Base-by-base conservation (phyloP, 495 filamentous ascomycete genomes). In the Aspergillus nidulans region DNA sequence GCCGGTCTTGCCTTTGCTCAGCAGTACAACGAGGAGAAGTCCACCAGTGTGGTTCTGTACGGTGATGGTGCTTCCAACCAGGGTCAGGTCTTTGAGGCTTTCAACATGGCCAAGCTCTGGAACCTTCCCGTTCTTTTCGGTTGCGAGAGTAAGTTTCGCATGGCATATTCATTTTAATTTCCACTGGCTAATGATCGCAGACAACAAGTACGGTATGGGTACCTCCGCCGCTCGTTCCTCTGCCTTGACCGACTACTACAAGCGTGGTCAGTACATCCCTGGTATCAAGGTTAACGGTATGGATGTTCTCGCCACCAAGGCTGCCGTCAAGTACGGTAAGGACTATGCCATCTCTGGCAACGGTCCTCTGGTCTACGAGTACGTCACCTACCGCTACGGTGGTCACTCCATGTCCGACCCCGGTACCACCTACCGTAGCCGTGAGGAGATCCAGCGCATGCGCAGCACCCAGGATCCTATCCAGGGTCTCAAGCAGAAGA, bases 141-240 rank as follows among this genome's bases (percentile, higher is more conserved):
- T 57, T 98, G 94, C 74, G 94, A 98, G 79, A 98, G 92, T 96
- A 83, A 63, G 86, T 82, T 55, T 4, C 16, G 9, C n/a, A n/a
- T 12, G 26, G 4, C 26, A 15, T 15, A 16, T 28, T 34, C 15
- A 1, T 13, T 28, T 36, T 24, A 30, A 49, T 13, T 21, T 21
- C 6, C 30, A 6, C 42, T 19, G 60, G 68, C 64, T 63, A 55
- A 65, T 42, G 2, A 28, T 28, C 48, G 13, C 54, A 97, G 92
- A 98, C 83, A 98, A 98, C 86, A 97, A 98, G 78, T 98, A 98
- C 76, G 94, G 94, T 72, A 98, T 98, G 94, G 94, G 95, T 74
- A 98, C 94, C 48, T 90, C 94, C 52, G 94, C 94, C 57, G 87
- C 89, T 69, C 91, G 94, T 63, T 88, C 94, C 60, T 89, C 92